Evolutionary conservation across 2,329 filamentous ascomycete genomes (phyloP).

Genomic region (Rhexocercosporidium sp.): DNA sequence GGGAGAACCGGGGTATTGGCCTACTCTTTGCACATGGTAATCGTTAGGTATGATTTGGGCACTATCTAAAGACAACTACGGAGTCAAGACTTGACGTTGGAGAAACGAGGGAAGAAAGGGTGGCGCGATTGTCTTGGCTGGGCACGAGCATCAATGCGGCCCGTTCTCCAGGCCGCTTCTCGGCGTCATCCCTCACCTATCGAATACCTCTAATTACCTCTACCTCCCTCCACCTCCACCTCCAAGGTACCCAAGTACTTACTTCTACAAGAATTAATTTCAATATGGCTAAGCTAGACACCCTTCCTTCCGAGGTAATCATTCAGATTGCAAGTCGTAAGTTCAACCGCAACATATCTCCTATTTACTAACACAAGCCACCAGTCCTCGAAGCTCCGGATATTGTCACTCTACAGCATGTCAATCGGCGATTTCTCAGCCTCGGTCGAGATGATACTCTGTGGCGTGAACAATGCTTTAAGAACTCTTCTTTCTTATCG

Average conservation of each 20-base stretch:
- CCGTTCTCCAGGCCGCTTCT: constrained; percentile 6
- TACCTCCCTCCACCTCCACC: neutral
- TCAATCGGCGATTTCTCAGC: constrained; percentile 68
- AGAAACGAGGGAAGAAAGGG: neutral
- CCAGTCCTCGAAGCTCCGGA: constrained; percentile 68
- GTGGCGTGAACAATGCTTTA: constrained; percentile 79
- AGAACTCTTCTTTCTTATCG: constrained; percentile 69
- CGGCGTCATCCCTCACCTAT: constrained; percentile 17
- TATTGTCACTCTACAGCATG: constrained; percentile 70
- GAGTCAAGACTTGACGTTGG: neutral
- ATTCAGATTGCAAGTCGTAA: constrained; percentile 38
- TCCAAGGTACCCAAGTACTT: neutral
- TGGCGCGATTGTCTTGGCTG: neutral
- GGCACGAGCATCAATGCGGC: constrained; percentile 14
- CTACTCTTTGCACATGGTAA: no score
- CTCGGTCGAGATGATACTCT: constrained; percentile 76
- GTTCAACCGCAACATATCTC: constrained; percentile 7
- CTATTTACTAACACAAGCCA: constrained; percentile 11
- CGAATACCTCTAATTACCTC: no score
- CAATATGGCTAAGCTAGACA: constrained; percentile 31
- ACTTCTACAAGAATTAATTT: neutral
- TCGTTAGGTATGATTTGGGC: neutral
- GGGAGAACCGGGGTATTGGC: no score
- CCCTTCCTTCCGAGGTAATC: constrained; percentile 41
- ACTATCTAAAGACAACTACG: neutral